Conservation (phyloP, 805 yeast species). For the Candida tibetensis region DNA sequence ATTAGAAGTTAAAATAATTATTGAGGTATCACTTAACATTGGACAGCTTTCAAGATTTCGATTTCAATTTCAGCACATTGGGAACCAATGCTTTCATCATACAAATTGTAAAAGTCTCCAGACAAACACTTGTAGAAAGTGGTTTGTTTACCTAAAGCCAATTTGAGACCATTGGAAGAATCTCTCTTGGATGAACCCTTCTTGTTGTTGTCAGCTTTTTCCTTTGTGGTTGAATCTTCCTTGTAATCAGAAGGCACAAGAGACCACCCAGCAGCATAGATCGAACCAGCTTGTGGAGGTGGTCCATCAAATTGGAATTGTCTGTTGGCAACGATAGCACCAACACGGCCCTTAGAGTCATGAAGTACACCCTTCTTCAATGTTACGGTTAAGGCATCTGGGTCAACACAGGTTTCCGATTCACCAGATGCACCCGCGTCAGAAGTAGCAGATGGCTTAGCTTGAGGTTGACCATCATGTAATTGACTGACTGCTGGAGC, state of each 20-base stretch:
- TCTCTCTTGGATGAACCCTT: constrained; percentile 8
- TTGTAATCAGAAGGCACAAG: constrained; percentile 17
- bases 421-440: constrained; percentile 1
- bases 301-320: constrained; percentile 81
- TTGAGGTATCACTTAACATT: constrained; percentile 7
- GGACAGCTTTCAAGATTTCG: constrained; percentile 14
- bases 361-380: constrained; percentile 50
- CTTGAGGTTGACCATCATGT: constrained; percentile 37
- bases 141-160: constrained; percentile 61
- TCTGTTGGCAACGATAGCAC: constrained; percentile 77
- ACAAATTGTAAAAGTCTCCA: constrained; percentile 76
- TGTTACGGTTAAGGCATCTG: constrained; percentile 49
- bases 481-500: constrained; percentile 39
- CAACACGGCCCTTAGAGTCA: constrained; percentile 65
- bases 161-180: constrained; percentile 56
- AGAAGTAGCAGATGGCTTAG: constrained; percentile 5
- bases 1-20: not conserved
- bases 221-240: constrained; percentile 6
- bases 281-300: constrained; percentile 62
- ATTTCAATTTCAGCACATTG: constrained; percentile 48
- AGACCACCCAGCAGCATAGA: constrained; percentile 30
- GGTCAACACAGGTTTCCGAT: constrained; percentile 20
- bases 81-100: constrained; percentile 58
- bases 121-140: constrained; percentile 73
- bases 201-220: constrained; percentile 8